Conservation (phyloP, 2,329 filamentous ascomycete species). For the Lasiodiplodia hormozganensis region DNA sequence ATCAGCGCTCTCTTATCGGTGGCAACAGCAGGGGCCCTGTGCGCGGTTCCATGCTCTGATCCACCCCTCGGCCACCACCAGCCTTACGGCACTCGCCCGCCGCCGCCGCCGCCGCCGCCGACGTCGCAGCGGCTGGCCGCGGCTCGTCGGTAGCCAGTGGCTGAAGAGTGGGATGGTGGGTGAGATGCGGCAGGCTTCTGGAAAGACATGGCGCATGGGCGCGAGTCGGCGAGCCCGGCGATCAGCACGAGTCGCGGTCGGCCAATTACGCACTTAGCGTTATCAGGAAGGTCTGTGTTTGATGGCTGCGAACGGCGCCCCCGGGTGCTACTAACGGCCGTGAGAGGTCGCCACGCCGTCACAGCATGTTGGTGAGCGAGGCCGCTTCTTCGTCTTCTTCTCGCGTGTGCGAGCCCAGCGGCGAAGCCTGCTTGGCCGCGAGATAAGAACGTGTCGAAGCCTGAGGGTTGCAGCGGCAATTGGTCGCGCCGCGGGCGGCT, state of each 20-base stretch:
- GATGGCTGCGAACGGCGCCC: conserved; percentile 21
- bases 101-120: background rate
- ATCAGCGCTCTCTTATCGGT: conserved; percentile 23
- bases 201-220: background rate
- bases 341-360: background rate
- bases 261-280: conserved; percentile 25
- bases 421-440: conserved; percentile 13
- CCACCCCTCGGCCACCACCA: background rate
- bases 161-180: conserved; percentile 8
- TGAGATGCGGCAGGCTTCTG: conserved; percentile 24
- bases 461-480: background rate
- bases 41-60: conserved; percentile 15
- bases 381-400: background rate
- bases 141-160: background rate
- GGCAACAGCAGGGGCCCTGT: conserved; percentile 10
- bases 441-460: conserved; percentile 2
- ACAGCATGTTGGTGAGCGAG: background rate
- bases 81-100: background rate
- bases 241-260: conserved; percentile 15
- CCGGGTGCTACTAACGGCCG: conserved; percentile 14
- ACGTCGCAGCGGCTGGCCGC: background rate
- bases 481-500: background rate
- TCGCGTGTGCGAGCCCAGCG: too few species aligned
- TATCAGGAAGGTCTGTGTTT: conserved; percentile 27
- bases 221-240: conserved; percentile 18